phyloP scores from a whole-genome alignment of 1,284 basidiomycete species.

The Cryptococcus sp. region DNA sequence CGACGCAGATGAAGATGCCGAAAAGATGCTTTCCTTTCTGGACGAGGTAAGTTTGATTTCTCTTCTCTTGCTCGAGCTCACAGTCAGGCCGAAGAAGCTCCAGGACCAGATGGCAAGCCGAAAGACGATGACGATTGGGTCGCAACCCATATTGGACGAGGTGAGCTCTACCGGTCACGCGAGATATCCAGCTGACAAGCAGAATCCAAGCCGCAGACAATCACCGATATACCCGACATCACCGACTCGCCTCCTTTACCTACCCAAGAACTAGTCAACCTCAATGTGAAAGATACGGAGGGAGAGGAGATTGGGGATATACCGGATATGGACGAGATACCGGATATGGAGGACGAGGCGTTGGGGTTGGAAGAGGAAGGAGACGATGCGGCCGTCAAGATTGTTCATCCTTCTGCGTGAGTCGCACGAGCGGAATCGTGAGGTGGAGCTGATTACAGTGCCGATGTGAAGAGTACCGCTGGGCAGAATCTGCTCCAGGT shows the following conservation, averaged over 20 bases:
- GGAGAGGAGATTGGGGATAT: conserved; percentile 52
- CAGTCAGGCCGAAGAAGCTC: conserved; percentile 39
- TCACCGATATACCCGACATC: conserved; percentile 45
- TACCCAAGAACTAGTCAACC: conserved; percentile 43
- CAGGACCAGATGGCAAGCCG: conserved; percentile 33
- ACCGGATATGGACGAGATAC: conserved; percentile 83
- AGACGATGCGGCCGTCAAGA: conserved; percentile 58
- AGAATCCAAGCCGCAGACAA: conserved; percentile 21
- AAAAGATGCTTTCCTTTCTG: conserved; percentile 63
- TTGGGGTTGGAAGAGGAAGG: conserved; percentile 65
- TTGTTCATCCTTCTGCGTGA: conserved; percentile 32
- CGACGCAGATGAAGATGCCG: conserved; percentile 88
- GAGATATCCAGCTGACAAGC: background rate
- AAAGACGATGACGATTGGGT: conserved; percentile 49
- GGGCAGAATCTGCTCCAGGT: conserved; percentile 81
- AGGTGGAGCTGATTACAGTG: conserved; percentile 11
- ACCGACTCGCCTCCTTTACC: conserved; percentile 33
- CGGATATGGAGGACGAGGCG: conserved; percentile 76
- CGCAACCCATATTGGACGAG: conserved; percentile 47
- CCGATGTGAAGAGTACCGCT: conserved; percentile 51
- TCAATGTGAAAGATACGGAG: conserved; percentile 39
- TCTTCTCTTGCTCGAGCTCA: too few relatives aligned
- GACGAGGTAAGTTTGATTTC: conserved; percentile 37
- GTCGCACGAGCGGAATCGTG: conserved; percentile 5
- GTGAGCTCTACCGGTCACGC: conserved; percentile 17